phyloP scores from a whole-genome alignment of 2,329 filamentous ascomycete genomes.

The Neoarthrinium moseri region DNA sequence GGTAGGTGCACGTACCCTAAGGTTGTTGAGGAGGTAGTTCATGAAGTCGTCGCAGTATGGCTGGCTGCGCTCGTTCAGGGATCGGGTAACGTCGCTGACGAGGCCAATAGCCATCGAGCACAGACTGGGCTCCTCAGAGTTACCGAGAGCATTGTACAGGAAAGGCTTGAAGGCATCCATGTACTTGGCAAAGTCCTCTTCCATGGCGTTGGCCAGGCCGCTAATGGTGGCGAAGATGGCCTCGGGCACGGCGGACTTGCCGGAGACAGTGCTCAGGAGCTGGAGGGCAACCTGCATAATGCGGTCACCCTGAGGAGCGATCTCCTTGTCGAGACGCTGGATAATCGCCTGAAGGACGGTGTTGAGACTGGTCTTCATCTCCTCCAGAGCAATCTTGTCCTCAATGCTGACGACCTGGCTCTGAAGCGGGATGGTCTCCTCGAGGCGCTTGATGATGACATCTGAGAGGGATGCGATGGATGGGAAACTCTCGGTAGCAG shows the following conservation, averaged over 20 bases:
- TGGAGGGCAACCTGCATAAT: slow-evolving; percentile 90
- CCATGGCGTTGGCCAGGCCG: slow-evolving; percentile 84
- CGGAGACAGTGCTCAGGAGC: slow-evolving; percentile 72
- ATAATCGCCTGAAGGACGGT: slow-evolving; percentile 92
- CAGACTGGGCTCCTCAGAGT: slow-evolving; percentile 90
- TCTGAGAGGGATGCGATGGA: slow-evolving; percentile 81
- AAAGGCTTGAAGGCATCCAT: slow-evolving; percentile 94
- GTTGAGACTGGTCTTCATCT: slow-evolving; percentile 95
- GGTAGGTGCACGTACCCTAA: slow-evolving; percentile 59
- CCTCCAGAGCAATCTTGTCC: slow-evolving; percentile 91
- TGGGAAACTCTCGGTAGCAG: slow-evolving; percentile 80
- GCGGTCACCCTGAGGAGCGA: slow-evolving; percentile 83
- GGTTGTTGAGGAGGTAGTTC: slow-evolving; percentile 93
- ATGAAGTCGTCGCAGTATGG: slow-evolving; percentile 97
- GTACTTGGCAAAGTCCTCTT: slow-evolving; percentile 93
- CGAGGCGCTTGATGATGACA: slow-evolving; percentile 85
- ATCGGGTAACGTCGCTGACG: slow-evolving; percentile 93
- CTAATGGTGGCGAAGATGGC: slow-evolving; percentile 90
- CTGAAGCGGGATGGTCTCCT: slow-evolving; percentile 87
- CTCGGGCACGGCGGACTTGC: slow-evolving; percentile 93
- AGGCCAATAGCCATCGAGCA: slow-evolving; percentile 98
- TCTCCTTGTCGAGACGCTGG: slow-evolving; percentile 85
- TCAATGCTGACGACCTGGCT: slow-evolving; percentile 94
- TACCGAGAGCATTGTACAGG: slow-evolving; percentile 89
- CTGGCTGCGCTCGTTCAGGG: slow-evolving; percentile 84